phyloP scores from a whole-genome alignment of 257 asterid species.

The Scutellaria galericulata region DNA sequence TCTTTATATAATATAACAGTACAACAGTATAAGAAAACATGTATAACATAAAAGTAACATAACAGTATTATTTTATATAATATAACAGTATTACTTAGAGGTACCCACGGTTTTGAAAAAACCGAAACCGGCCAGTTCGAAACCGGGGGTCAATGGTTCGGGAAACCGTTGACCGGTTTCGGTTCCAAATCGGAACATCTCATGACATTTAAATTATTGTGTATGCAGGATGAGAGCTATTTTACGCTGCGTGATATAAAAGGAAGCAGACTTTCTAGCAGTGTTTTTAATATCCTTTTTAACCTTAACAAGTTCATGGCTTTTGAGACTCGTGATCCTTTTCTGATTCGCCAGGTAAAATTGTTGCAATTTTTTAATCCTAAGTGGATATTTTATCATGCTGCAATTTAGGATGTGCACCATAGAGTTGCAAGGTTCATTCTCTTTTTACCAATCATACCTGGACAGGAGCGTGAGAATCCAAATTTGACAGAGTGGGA shows the following conservation, averaged over 20 bases:
- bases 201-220: slow-evolving; percentile 33
- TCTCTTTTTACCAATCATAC: slow-evolving; percentile 27
- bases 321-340: slow-evolving; percentile 98
- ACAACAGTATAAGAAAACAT: too few relatives aligned
- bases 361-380: slow-evolving; percentile 16
- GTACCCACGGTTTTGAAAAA: too few relatives aligned
- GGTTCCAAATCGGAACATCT: too few relatives aligned
- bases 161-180: too few relatives aligned
- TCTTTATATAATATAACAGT: too few relatives aligned
- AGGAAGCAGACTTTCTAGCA: slow-evolving; percentile 88
- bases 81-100: too few relatives aligned
- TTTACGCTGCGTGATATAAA: slow-evolving; percentile 82
- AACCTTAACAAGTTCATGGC: slow-evolving; percentile 99
- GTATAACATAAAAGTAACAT: too few relatives aligned
- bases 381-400: neutral
- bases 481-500: slow-evolving; percentile 99
- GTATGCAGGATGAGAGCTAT: slow-evolving; percentile 80
- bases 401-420: slow-evolving; percentile 14
- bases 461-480: slow-evolving; percentile 94
- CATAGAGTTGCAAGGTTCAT: slow-evolving; percentile 7
- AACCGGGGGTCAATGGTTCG: too few relatives aligned
- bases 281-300: slow-evolving; percentile 91
- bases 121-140: too few relatives aligned
- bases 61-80: too few relatives aligned
- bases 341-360: slow-evolving; percentile 95